Evolutionary conservation across 1,139 yeast species (phyloP).

Genomic region (Debaryomycetaceae sp.): DNA sequence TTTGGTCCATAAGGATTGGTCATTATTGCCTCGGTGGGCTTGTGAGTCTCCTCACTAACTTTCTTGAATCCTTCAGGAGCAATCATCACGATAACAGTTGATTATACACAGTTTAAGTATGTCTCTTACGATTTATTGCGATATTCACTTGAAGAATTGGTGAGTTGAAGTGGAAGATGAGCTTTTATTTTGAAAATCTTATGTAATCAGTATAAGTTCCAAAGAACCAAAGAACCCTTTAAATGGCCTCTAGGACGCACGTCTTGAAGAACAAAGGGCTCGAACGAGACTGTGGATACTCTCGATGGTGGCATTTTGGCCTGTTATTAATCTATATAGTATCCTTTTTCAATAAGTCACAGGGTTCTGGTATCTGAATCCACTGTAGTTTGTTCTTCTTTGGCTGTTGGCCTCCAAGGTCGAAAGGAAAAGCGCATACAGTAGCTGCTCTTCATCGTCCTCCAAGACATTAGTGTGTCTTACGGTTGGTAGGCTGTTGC

Average conservation of each 20-base stretch:
- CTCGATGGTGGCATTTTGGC: too few species aligned
- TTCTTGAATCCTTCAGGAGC: slow-evolving; percentile 27
- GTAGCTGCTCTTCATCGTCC: slow-evolving; percentile 4
- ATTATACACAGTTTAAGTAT: background rate
- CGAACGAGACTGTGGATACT: too few species aligned
- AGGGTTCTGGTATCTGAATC: slow-evolving; percentile 2
- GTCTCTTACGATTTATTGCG: background rate
- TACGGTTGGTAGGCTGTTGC: background rate
- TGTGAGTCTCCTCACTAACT: slow-evolving; percentile 27
- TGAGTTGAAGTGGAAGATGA: background rate
- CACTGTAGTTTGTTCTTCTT: slow-evolving; percentile 1
- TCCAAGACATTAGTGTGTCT: background rate
- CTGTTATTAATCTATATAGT: background rate
- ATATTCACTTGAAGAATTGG: background rate
- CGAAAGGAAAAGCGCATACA: slow-evolving; percentile 3
- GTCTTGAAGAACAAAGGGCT: too few species aligned
- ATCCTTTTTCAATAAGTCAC: background rate
- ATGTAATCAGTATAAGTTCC: background rate
- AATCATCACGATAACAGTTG: slow-evolving; percentile 12
- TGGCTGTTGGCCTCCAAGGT: background rate
- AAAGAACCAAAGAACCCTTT: background rate
- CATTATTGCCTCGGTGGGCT: slow-evolving; percentile 11
- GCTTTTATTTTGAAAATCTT: background rate
- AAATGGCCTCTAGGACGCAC: too few species aligned
- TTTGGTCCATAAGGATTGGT: slow-evolving; percentile 56